Percentiles rank a stretch among this genome's conserved stretches.
These are phyloP conservation scores for Psilocybe mexicana DNA, from an alignment of 1,284 basidiomycete species.

Conservation along the genomic window DNA sequence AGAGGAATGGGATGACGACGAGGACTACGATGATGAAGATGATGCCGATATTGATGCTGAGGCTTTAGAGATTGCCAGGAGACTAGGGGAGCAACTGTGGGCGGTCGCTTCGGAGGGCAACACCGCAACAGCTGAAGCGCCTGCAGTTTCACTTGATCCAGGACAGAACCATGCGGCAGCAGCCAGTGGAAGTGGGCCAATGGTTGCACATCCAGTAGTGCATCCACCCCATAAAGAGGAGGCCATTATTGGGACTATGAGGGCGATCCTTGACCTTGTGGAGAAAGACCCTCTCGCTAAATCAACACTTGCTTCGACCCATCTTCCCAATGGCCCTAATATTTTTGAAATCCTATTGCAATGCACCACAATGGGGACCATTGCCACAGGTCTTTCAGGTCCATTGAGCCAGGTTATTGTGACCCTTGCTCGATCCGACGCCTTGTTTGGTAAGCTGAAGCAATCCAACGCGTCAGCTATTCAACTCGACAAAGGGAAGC, in stretches of 20 bases:
- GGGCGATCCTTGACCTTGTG: constrained; percentile 56
- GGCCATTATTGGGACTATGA: constrained; percentile 60
- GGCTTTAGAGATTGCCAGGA: constrained; percentile 67
- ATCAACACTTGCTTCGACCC: constrained; percentile 48
- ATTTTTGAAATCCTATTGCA: constrained; percentile 56
- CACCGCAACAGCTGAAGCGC: constrained; percentile 16
- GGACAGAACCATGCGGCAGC: constrained; percentile 9
- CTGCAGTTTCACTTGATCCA: constrained; percentile 6
- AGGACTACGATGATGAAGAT: constrained; percentile 53
- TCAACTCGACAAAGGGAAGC: constrained; percentile 63
- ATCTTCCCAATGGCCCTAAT: constrained; percentile 50
- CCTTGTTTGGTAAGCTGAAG: constrained; percentile 61
- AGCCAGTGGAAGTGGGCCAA: constrained; percentile 7
- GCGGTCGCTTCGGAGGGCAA: constrained; percentile 55
- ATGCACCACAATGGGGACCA: constrained; percentile 45
- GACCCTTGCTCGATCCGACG: constrained; percentile 60
- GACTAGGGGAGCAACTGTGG: constrained; percentile 69
- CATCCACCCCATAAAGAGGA: constrained; percentile 40
- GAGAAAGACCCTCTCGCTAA: constrained; percentile 56
- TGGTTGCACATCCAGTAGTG: background rate
- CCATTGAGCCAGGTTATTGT: constrained; percentile 60
- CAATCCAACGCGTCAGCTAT: constrained; percentile 59
- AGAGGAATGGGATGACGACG: constrained; percentile 43
- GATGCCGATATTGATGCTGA: constrained; percentile 69
- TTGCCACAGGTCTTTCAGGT: constrained; percentile 53